Percentiles rank a stretch among this genome's conserved stretches.
phyloP scores from a whole-genome alignment of 768 basidiomycete genomes.

The Naganishia vaughanmartiniae region DNA sequence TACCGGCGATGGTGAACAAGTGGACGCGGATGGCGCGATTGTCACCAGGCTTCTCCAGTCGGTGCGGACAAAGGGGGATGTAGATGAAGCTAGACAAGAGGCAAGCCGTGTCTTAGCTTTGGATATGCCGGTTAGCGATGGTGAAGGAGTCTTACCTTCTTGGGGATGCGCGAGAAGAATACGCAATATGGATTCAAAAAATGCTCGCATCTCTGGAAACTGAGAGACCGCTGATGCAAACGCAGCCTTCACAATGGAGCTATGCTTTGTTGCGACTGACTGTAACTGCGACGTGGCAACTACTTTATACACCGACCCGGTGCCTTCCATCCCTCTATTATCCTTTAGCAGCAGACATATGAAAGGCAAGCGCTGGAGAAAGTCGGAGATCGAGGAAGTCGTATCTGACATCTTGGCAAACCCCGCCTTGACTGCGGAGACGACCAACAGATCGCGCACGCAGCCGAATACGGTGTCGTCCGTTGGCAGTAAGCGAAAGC shows the following conservation, averaged over 20 bases:
- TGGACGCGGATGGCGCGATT: neutral
- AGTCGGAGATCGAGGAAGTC: neutral
- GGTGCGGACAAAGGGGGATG: neutral
- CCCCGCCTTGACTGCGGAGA: neutral
- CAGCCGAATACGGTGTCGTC: neutral
- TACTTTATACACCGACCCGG: neutral
- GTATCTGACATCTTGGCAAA: neutral
- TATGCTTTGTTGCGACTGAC: neutral
- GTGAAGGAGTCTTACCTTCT: neutral
- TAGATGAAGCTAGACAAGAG: neutral
- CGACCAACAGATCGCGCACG: neutral
- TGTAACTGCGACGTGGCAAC: neutral
- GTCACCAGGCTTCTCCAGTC: slow-evolving; percentile 17
- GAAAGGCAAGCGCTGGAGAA: neutral
- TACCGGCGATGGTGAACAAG: neutral
- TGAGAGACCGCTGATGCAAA: neutral
- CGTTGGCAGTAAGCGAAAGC: neutral
- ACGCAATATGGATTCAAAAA: neutral
- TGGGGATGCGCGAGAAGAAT: neutral
- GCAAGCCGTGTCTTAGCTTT: neutral
- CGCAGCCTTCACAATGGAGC: neutral
- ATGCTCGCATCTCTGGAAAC: neutral
- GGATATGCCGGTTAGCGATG: neutral
- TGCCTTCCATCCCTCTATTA: neutral
- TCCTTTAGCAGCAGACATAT: neutral